These are phyloP conservation scores for Boletus eberwhitei DNA, from an alignment of 768 basidiomycete species.

Conservation along the genomic window DNA sequence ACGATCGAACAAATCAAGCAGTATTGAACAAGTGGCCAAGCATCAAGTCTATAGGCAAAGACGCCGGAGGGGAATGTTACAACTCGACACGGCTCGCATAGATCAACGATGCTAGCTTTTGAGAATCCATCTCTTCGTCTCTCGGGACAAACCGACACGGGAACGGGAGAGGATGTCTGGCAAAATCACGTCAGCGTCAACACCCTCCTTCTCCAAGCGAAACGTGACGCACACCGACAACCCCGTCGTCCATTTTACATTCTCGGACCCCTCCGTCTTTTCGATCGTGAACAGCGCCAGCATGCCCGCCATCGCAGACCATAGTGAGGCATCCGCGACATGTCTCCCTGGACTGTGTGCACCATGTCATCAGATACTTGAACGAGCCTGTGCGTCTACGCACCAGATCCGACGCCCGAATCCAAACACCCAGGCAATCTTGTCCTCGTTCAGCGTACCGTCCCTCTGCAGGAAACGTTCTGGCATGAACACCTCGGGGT, in stretches of 20 bases:
- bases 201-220: background rate
- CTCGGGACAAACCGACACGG: slow-evolving; percentile 15
- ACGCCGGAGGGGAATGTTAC: background rate
- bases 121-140: slow-evolving; percentile 12
- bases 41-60: background rate
- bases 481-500: slow-evolving; percentile 35
- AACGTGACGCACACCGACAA: slow-evolving; percentile 3
- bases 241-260: slow-evolving; percentile 20
- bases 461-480: slow-evolving; percentile 33
- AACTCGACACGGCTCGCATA: slow-evolving; percentile 3
- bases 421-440: slow-evolving; percentile 12
- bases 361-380: background rate
- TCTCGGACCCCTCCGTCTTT: slow-evolving; percentile 11
- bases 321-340: slow-evolving; percentile 20
- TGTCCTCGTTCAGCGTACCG: slow-evolving; percentile 17
- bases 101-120: slow-evolving; percentile 12
- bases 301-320: slow-evolving; percentile 21
- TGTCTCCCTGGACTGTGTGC: slow-evolving; percentile 18
- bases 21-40: background rate
- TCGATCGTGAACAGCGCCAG: slow-evolving; percentile 17
- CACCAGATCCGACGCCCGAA: slow-evolving; percentile 25
- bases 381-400: background rate
- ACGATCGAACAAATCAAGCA: no score
- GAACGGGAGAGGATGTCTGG: slow-evolving; percentile 17
- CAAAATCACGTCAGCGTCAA: background rate